phyloP scores from a whole-genome alignment of 768 basidiomycete species.

The Fomitopsis pulvina region DNA sequence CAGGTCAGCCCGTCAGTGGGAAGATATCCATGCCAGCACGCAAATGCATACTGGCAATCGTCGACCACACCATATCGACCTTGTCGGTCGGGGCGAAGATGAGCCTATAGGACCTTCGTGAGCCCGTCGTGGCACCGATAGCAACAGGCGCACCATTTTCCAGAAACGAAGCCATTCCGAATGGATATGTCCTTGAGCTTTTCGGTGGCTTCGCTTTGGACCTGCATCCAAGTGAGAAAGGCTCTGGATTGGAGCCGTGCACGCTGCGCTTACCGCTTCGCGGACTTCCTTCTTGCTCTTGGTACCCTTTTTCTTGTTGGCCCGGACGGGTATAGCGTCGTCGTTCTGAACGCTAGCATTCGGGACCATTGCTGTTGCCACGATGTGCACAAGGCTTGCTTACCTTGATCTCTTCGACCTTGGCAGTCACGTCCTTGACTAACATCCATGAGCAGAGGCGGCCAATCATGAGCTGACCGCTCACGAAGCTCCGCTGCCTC shows the following conservation, averaged over 20 bases:
- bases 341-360: constrained; percentile 41
- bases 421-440: constrained; percentile 56
- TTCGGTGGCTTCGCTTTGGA: constrained; percentile 50
- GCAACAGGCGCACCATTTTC: constrained; percentile 56
- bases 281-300: constrained; percentile 73
- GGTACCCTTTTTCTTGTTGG: constrained; percentile 65
- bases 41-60: constrained; percentile 47
- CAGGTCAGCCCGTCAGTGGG: neutral
- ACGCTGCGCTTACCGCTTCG: constrained; percentile 44
- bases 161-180: constrained; percentile 45
- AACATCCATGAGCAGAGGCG: neutral
- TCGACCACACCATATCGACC: constrained; percentile 58
- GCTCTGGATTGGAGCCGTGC: neutral
- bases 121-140: neutral
- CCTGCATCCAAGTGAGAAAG: constrained; percentile 28
- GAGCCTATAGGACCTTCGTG: constrained; percentile 38
- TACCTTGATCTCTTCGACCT: constrained; percentile 58
- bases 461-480: constrained; percentile 13
- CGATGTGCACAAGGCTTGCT: neutral
- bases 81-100: constrained; percentile 56
- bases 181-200: constrained; percentile 55
- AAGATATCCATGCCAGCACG: neutral
- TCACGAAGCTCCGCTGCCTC: constrained; percentile 43
- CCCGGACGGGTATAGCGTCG: constrained; percentile 53
- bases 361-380: neutral